Evolutionary conservation across 768 basidiomycete genomes (phyloP), one percentile per base, ranked within the genome.

Genomic region (Leccinum variicolor): DNA sequence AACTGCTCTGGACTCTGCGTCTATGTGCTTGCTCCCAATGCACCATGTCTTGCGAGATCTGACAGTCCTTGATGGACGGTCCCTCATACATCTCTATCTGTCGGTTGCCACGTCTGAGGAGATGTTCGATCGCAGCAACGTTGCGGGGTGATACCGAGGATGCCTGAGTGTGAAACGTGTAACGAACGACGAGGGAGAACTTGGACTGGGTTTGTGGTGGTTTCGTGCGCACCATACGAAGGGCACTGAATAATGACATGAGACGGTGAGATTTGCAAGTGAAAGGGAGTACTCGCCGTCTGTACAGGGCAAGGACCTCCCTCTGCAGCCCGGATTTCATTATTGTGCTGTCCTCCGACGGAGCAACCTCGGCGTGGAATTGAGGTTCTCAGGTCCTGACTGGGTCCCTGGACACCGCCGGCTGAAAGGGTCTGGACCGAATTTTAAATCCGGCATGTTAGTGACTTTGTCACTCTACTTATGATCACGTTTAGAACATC

Each of bases 51-150:
- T 77, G 75, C 13, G 87, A 90, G 28, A 92, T 82, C 75, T 82
- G 86, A 65, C 88, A 90, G 66, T 92, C 86, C 62, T 77, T 87
- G 54, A 92, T 87, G 4, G 79, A 79, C 6, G 76, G 66, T 54
- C 80, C 81, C 72, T 90, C 87, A 62, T 84, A 90, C 71, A 79
- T 77, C 64, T 90, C 88, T 39, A 92, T 64, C 62, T 90, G 88
- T 59, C 84, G 77, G 50, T 64, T 71, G 3, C 88, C 88, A 54
- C 82, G 83, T 48, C 91, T 81, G n/a, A 94, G 67, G 33, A 92
- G 76, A 68, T 92, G 86, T 63, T 94, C 91, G 36, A 93, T 81
- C 9, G 81, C 82, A 54, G 79, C 78, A 58, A 92, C 76, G 54
- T 90, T 81, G 11, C 88, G 83, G 6, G 86, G 80, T 4, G 87